Evolutionary conservation across 768 basidiomycete genomes (phyloP).

Genomic region (Nidularia pulvinata): DNA sequence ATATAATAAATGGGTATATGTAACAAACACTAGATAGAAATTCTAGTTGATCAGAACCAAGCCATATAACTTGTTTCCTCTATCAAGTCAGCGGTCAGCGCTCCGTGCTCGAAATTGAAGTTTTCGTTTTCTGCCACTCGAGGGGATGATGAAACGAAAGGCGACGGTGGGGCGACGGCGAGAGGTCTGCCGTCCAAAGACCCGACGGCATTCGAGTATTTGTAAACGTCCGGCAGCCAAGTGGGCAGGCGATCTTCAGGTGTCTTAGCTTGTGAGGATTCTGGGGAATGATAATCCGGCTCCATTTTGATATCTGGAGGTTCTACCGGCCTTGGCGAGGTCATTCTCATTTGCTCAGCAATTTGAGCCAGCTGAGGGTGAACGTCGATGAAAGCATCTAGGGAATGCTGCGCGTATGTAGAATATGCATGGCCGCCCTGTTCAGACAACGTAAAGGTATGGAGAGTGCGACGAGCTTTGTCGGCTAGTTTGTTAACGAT

Average conservation of each 20-base stretch:
- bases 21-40: background rate
- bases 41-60: conserved; percentile 46
- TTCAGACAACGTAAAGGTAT: conserved; percentile 6
- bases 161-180: conserved; percentile 31
- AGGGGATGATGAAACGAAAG: conserved; percentile 44
- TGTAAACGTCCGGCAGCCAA: conserved; percentile 47
- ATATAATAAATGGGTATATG: background rate
- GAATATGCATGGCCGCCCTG: background rate
- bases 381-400: conserved; percentile 27
- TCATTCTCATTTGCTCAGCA: conserved; percentile 24
- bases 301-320: background rate
- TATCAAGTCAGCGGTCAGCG: conserved; percentile 50
- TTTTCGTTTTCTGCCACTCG: conserved; percentile 52
- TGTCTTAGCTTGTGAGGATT: background rate
- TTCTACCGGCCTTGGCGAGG: conserved; percentile 1
- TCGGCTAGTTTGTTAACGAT: conserved; percentile 55
- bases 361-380: conserved; percentile 29
- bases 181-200: conserved; percentile 34
- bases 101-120: conserved; percentile 66
- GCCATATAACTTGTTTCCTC: conserved; percentile 70
- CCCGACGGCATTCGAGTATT: conserved; percentile 39
- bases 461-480: conserved; percentile 44
- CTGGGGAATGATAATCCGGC: background rate
- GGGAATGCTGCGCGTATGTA: conserved; percentile 15
- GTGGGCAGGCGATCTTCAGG: conserved; percentile 12